phyloP scores from a whole-genome alignment of 2,329 filamentous ascomycete species.

The Fonsecaea nubica region DNA sequence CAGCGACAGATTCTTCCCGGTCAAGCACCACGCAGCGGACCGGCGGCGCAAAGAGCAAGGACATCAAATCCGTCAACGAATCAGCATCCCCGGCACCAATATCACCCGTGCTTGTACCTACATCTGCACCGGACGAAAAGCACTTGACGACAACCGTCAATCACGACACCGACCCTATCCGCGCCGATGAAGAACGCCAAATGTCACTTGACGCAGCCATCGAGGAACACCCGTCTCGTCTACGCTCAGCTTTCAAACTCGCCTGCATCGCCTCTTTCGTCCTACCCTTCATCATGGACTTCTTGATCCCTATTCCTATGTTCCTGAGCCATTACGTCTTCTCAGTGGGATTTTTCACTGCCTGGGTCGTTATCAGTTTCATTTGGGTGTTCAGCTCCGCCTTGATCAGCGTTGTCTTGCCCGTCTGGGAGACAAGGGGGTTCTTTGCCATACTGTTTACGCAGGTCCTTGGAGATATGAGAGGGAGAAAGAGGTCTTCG shows the following conservation, averaged over 20 bases:
- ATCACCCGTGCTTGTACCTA: conserved; percentile 15
- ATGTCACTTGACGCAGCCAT: conserved; percentile 39
- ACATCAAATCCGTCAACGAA: conserved; percentile 18
- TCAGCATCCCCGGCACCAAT: conserved; percentile 10
- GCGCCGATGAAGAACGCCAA: conserved; percentile 41
- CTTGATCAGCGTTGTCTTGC: conserved; percentile 50
- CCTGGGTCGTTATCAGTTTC: conserved; percentile 77
- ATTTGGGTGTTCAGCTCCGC: conserved; percentile 65
- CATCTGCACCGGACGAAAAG: conserved; percentile 20
- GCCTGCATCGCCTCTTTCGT: conserved; percentile 64
- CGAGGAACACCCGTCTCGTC: conserved; percentile 43
- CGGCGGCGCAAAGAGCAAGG: conserved; percentile 11
- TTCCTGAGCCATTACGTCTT: conserved; percentile 84
- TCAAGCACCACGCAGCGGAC: conserved; percentile 13
- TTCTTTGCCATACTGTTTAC: conserved; percentile 40
- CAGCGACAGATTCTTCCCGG: conserved; percentile 10
- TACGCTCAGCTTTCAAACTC: conserved; percentile 50
- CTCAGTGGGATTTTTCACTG: conserved; percentile 79
- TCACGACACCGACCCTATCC: conserved; percentile 32
- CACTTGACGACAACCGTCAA: neutral
- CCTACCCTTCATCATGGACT: conserved; percentile 72
- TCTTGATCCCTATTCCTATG: conserved; percentile 92
- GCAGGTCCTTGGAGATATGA: conserved; percentile 22
- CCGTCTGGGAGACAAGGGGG: conserved; percentile 50
- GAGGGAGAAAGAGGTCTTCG: conserved; percentile 4